Evolutionary conservation across 306 rosid species (phyloP).

Genomic region (Cajanus cajan): DNA sequence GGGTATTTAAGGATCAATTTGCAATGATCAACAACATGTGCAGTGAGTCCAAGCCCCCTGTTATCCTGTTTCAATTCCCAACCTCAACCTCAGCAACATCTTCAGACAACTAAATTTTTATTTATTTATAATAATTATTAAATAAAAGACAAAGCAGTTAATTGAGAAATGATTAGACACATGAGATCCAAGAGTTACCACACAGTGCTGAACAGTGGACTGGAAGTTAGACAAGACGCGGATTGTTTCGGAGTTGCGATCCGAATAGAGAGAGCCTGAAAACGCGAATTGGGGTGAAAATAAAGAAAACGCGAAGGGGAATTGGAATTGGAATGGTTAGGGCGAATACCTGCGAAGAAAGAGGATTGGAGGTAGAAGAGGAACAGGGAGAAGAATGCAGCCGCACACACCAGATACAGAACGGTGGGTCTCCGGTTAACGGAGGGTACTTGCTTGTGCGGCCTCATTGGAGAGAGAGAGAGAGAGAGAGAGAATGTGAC

Average conservation of each 20-base stretch:
- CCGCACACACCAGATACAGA: constrained; percentile 67
- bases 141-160: not conserved
- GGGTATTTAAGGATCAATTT: constrained; percentile 80
- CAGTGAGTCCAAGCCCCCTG: constrained; percentile 96
- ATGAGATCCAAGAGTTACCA: constrained; percentile 53
- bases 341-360: constrained; percentile 56
- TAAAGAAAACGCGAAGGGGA: not conserved
- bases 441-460: constrained; percentile 38
- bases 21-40: constrained; percentile 78
- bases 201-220: constrained; percentile 83
- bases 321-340: not conserved
- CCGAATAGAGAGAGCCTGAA: constrained; percentile 51
- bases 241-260: constrained; percentile 48
- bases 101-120: not conserved
- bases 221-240: constrained; percentile 59
- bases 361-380: constrained; percentile 83
- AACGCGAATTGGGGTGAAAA: not conserved
- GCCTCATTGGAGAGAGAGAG: constrained; percentile 48
- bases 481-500: not conserved
- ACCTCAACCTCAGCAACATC: constrained; percentile 22
- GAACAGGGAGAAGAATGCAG: constrained; percentile 63
- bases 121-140: not conserved
- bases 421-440: constrained; percentile 52
- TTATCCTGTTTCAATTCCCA: constrained; percentile 62
- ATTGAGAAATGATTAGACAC: not conserved